Evolutionary conservation across 805 yeast species (phyloP).

Genomic region (Saturnispora hagleri): DNA sequence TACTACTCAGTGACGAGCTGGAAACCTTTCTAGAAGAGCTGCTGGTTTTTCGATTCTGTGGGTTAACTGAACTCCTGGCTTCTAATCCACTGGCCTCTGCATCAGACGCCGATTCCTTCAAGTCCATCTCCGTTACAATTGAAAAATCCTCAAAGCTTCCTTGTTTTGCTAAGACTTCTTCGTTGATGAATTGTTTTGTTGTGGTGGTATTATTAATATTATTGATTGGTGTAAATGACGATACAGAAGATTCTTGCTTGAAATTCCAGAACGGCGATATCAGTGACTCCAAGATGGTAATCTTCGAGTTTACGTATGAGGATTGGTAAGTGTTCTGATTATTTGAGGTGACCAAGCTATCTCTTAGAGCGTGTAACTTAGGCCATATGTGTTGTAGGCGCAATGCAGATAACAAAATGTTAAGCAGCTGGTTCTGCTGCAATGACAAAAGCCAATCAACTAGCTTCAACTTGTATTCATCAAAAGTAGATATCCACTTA

Average conservation of each 20-base stretch:
- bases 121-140: slow-evolving; percentile 32
- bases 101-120: slow-evolving; percentile 7
- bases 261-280: background rate
- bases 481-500: background rate
- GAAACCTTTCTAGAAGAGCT: background rate
- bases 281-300: background rate
- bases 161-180: background rate
- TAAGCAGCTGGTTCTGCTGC: background rate
- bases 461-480: background rate
- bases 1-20: slow-evolving; percentile 5
- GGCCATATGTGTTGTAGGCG: background rate
- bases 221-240: background rate
- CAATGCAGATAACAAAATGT: background rate
- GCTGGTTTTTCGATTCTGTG: background rate
- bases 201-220: background rate
- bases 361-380: background rate
- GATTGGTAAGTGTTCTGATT: background rate
- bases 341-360: background rate
- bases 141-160: slow-evolving; percentile 33
- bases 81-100: background rate
- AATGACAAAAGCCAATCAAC: background rate
- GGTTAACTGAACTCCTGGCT: background rate
- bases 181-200: background rate
- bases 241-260: background rate
- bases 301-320: background rate